A percentile compares a stretch with the other conserved stretches of the same genome.
Evolutionary conservation across 768 basidiomycete genomes (phyloP).

Genomic region (Trametes sanguinea): DNA sequence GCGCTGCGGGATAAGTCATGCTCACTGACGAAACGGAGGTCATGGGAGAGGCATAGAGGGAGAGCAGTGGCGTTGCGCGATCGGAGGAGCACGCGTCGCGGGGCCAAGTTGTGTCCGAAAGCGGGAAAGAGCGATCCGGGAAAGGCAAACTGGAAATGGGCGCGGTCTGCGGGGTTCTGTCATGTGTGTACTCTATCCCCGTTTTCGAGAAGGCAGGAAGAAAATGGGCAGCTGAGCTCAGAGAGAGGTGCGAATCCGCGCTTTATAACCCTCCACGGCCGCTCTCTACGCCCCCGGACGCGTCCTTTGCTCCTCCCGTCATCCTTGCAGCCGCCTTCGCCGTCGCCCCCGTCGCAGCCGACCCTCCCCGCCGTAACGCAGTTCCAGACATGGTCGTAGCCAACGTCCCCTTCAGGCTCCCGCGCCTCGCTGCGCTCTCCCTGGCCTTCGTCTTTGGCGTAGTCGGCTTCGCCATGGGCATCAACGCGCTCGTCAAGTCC

Average conservation of each 20-base stretch:
- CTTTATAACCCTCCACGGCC: conserved; percentile 10
- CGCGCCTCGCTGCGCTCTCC: conserved; percentile 32
- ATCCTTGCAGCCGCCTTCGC: background rate
- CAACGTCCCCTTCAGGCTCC: conserved; percentile 8
- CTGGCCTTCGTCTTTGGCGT: conserved; percentile 34
- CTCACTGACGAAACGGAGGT: background rate
- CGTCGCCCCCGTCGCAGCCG: background rate
- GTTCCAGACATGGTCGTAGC: conserved; percentile 13
- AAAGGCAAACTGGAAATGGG: conserved; percentile 2
- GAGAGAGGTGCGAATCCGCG: background rate
- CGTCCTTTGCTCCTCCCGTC: conserved; percentile 6
- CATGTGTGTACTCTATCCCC: background rate
- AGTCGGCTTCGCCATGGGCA: conserved; percentile 32
- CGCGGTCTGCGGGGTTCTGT: background rate
- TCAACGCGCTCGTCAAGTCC: conserved; percentile 40
- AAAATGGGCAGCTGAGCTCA: background rate
- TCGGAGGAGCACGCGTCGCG: background rate
- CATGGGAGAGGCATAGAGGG: conserved; percentile 4
- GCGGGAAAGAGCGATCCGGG: conserved; percentile 8
- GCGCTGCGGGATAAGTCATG: background rate
- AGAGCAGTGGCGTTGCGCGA: conserved; percentile 8
- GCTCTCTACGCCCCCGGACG: background rate
- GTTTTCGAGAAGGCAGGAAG: conserved; percentile 4
- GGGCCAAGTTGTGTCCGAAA: conserved; percentile 2
- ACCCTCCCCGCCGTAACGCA: background rate